A percentile compares a stretch with the other conserved stretches of the same genome.
Conservation (phyloP, 2,329 filamentous ascomycete genomes). For the Scedosporium aurantiacum region DNA sequence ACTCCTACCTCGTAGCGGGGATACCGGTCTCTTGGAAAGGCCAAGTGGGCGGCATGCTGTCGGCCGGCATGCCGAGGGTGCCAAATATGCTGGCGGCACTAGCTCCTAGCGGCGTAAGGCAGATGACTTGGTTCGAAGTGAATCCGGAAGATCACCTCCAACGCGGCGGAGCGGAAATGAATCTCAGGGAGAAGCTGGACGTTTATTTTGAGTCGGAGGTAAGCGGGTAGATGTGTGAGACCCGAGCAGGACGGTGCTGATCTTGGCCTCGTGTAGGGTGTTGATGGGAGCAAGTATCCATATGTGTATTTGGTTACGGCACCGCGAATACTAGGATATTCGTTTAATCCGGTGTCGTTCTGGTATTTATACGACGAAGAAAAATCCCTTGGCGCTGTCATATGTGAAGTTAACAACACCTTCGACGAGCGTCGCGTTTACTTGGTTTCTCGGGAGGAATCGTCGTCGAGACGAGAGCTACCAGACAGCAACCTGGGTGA, state of each 20-base stretch:
- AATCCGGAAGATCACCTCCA: conserved; percentile 26
- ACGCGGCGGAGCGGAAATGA: conserved; percentile 37
- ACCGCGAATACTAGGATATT: conserved; percentile 56
- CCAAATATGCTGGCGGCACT: background rate
- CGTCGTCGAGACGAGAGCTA: background rate
- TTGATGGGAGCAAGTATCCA: conserved; percentile 49
- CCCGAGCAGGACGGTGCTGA: background rate
- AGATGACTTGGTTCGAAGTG: conserved; percentile 4
- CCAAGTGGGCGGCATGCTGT: conserved; percentile 43
- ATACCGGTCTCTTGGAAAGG: conserved; percentile 55
- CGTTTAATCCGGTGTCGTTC: conserved; percentile 67
- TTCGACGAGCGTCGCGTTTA: conserved; percentile 63
- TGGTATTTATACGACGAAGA: conserved; percentile 62
- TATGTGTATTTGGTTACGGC: conserved; percentile 63
- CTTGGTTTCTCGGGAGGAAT: conserved; percentile 33
- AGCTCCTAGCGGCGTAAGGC: background rate
- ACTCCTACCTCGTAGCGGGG: conserved; percentile 60
- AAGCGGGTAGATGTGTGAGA: conserved; percentile 10
- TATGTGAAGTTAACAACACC: conserved; percentile 68
- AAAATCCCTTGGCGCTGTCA: conserved; percentile 48
- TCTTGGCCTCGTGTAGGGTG: conserved; percentile 29
- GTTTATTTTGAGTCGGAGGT: conserved; percentile 48
- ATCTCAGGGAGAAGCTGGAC: conserved; percentile 52
- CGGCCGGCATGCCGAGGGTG: conserved; percentile 21
- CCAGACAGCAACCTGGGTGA: background rate